These are phyloP conservation scores for Tolypocladium album DNA, from an alignment of 2,329 filamentous ascomycete genomes.

Conservation along the genomic window DNA sequence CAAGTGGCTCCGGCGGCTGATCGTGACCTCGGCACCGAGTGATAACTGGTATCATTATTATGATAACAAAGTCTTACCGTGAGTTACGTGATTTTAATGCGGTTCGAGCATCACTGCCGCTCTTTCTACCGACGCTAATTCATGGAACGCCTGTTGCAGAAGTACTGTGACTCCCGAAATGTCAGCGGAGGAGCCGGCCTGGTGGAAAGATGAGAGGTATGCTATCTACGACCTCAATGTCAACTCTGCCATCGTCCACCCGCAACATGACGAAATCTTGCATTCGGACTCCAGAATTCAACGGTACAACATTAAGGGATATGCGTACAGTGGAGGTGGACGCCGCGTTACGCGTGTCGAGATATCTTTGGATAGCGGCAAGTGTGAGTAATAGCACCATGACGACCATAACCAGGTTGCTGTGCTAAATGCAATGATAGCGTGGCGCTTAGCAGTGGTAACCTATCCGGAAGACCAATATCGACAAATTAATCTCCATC, in stretches of 20 bases:
- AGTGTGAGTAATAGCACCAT: no score
- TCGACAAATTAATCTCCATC: constrained; percentile 52
- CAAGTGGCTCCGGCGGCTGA: constrained; percentile 80
- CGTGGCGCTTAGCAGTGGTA: constrained; percentile 25
- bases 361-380: no score
- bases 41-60: constrained; percentile 95
- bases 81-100: no score
- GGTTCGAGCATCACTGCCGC: no score
- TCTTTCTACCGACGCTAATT: no score
- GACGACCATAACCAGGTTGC: no score
- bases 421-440: no score
- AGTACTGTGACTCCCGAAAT: constrained; percentile 78
- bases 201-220: constrained; percentile 85
- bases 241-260: constrained; percentile 74
- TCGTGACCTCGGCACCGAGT: constrained; percentile 67
- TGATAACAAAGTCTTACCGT: constrained; percentile 78
- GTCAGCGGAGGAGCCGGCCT: constrained; percentile 51
- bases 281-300: no score
- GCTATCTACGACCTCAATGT: constrained; percentile 87
- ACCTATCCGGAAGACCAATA: constrained; percentile 82
- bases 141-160: no score
- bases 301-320: no score
- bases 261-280: constrained; percentile 61
- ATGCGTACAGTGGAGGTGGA: constrained; percentile 35
- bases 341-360: no score